phyloP scores from a whole-genome alignment of 1,284 basidiomycete genomes.

The Apiotrichum veenhuisii region DNA sequence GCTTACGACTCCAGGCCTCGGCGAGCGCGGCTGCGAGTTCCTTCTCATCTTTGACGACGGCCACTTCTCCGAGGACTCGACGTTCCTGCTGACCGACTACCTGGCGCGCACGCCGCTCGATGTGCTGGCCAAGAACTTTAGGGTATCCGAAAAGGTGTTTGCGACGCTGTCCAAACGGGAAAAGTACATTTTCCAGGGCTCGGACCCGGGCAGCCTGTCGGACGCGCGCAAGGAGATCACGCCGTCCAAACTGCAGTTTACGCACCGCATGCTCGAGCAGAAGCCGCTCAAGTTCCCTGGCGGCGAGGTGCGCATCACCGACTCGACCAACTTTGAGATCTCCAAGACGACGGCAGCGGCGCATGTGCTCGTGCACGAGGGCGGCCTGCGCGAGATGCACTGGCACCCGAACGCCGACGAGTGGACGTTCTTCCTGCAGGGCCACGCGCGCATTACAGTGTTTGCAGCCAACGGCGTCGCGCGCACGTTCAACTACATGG shows the following conservation, averaged over 20 bases:
- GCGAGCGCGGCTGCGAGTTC: slow-evolving; percentile 61
- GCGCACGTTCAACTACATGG: slow-evolving; percentile 64
- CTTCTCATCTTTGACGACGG: slow-evolving; percentile 63
- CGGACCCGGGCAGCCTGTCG: slow-evolving; percentile 10
- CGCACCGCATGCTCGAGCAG: slow-evolving; percentile 43
- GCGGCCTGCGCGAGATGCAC: slow-evolving; percentile 60
- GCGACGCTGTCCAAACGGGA: slow-evolving; percentile 47
- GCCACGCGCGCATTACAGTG: slow-evolving; percentile 60
- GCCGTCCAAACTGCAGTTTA: slow-evolving; percentile 15
- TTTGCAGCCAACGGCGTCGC: slow-evolving; percentile 63
- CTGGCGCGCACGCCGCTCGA: slow-evolving; percentile 59
- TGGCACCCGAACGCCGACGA: slow-evolving; percentile 64
- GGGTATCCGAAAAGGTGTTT: slow-evolving; percentile 57
- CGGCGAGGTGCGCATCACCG: slow-evolving; percentile 62
- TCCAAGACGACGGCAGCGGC: slow-evolving; percentile 62
- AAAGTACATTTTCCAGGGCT: slow-evolving; percentile 64
- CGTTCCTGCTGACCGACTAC: slow-evolving; percentile 58
- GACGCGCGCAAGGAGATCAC: slow-evolving; percentile 14
- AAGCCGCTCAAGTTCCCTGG: slow-evolving; percentile 52
- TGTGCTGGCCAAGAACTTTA: slow-evolving; percentile 69
- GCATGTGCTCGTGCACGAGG: slow-evolving; percentile 64
- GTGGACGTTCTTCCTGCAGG: slow-evolving; percentile 50
- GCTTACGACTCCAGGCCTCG: slow-evolving; percentile 10
- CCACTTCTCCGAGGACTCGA: slow-evolving; percentile 62
- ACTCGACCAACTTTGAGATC: slow-evolving; percentile 59